Percentiles rank a stretch among this genome's conserved stretches.
These are phyloP conservation scores for Sporodiniella umbellata DNA, from an alignment of 371 early-diverging fungal species.

Conservation along the genomic window DNA sequence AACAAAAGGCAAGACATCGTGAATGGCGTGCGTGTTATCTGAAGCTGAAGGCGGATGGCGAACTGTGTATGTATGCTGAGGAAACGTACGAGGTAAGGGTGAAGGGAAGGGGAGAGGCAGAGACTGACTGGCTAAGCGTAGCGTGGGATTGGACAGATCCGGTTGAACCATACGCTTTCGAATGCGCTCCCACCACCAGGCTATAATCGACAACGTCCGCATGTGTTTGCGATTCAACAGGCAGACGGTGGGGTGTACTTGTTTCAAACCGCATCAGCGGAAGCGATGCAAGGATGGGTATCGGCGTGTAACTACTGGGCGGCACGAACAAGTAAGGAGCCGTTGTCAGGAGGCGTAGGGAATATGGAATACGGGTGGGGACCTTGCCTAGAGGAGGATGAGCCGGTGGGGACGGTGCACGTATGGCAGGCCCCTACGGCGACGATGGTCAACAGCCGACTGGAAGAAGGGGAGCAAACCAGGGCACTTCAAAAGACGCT, in stretches of 20 bases:
- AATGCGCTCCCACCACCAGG: constrained; percentile 83
- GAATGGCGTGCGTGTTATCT: constrained; percentile 85
- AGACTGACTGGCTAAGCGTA: too few relatives aligned
- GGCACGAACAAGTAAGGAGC: constrained; percentile 85
- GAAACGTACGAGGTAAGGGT: too few relatives aligned
- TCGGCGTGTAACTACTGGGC: constrained; percentile 92
- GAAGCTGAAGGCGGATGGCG: constrained; percentile 68
- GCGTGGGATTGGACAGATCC: constrained; percentile 65
- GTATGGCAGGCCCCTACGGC: constrained; percentile 46
- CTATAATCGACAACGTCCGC: constrained; percentile 73
- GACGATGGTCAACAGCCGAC: constrained; percentile 31
- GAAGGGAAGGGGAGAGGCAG: too few relatives aligned
- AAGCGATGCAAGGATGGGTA: constrained; percentile 81
- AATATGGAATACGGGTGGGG: constrained; percentile 95
- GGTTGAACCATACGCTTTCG: constrained; percentile 79
- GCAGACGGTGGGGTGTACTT: constrained; percentile 80
- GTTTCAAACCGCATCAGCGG: constrained; percentile 75
- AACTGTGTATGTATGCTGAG: constrained; percentile 75
- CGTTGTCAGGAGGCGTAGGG: constrained; percentile 80
- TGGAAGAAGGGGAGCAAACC: constrained; percentile 35
- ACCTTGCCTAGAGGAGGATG: constrained; percentile 49
- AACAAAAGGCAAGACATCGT: constrained; percentile 75
- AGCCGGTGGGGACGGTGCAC: constrained; percentile 20
- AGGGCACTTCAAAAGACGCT: constrained; percentile 30
- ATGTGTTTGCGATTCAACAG: constrained; percentile 84